Conservation (phyloP, 805 yeast genomes). For the Kregervanrija pseudodelftensis region DNA sequence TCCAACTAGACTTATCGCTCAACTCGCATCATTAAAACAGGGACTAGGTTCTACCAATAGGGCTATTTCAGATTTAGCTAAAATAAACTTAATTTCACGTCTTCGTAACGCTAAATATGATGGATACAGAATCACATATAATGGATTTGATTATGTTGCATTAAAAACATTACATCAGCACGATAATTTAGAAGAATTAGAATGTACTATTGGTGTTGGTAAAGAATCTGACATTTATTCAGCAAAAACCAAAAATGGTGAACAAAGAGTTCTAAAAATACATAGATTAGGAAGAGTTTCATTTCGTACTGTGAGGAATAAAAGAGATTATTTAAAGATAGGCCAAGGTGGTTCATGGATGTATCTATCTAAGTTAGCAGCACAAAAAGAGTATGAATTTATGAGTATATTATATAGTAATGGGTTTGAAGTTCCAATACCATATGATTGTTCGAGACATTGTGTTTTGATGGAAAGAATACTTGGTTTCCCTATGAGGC, state of each 20-base stretch:
- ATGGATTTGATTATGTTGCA: conserved; percentile 90
- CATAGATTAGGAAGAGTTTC: conserved; percentile 94
- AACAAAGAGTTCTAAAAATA: conserved; percentile 69
- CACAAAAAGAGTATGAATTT: conserved; percentile 85
- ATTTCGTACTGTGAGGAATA: conserved; percentile 85
- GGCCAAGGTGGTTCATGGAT: conserved; percentile 84
- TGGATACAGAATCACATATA: conserved; percentile 83
- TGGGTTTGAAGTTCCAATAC: conserved; percentile 83
- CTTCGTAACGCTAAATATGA: conserved; percentile 90
- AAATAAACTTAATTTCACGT: conserved; percentile 67
- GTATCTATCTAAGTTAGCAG: conserved; percentile 84
- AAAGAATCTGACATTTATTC: conserved; percentile 94
- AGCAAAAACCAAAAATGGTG: conserved; percentile 61
- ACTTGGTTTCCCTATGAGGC: conserved; percentile 86
- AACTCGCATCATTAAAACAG: conserved; percentile 69
- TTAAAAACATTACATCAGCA: conserved; percentile 75
- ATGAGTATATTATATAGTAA: conserved; percentile 67
- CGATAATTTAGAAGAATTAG: conserved; percentile 68
- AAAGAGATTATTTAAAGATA: conserved; percentile 81
- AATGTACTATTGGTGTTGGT: conserved; percentile 90
- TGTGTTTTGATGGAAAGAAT: conserved; percentile 89
- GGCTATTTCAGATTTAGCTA: conserved; percentile 80
- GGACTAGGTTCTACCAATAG: conserved; percentile 64
- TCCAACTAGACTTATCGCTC: conserved; percentile 78
- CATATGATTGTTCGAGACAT: conserved; percentile 86